Evolutionary conservation across 768 basidiomycete genomes (phyloP).

Genomic region (Termitomyces sp.): DNA sequence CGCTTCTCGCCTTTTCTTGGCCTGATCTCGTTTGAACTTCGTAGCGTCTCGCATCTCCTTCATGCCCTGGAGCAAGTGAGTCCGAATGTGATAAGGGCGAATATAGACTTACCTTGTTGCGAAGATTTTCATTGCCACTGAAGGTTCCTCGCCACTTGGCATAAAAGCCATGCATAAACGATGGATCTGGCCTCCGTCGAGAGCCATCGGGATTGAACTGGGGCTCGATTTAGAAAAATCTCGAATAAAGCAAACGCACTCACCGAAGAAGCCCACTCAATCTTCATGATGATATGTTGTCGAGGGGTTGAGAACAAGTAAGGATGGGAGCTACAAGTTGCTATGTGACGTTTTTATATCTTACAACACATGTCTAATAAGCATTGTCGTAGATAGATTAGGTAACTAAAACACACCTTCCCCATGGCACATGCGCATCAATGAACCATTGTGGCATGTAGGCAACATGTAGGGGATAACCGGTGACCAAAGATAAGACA

Average conservation of each 20-base stretch:
- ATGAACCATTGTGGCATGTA: not conserved
- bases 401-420: conserved; percentile 14
- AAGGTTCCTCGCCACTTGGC: conserved; percentile 77
- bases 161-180: conserved; percentile 72
- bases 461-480: not conserved
- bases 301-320: conserved; percentile 4
- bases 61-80: conserved; percentile 46
- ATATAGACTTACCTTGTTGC: conserved; percentile 38
- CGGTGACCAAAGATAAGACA: not conserved
- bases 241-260: conserved; percentile 21
- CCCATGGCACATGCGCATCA: conserved; percentile 14
- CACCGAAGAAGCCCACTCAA: conserved; percentile 50
- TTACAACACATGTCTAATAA: too few species aligned
- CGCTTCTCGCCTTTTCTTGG: conserved; percentile 3
- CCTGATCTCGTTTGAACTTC: conserved; percentile 5
- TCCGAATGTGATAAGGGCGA: not conserved
- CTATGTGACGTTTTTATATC: conserved; percentile 9
- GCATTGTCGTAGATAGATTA: conserved; percentile 14
- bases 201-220: conserved; percentile 43
- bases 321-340: not conserved
- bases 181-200: conserved; percentile 46
- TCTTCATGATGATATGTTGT: conserved; percentile 37
- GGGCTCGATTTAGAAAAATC: not conserved
- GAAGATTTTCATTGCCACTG: conserved; percentile 54
- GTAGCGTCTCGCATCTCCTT: conserved; percentile 63